These are phyloP conservation scores for Colletotrichum tamarilloi DNA, from an alignment of 2,329 filamentous ascomycete species.

Conservation along the genomic window DNA sequence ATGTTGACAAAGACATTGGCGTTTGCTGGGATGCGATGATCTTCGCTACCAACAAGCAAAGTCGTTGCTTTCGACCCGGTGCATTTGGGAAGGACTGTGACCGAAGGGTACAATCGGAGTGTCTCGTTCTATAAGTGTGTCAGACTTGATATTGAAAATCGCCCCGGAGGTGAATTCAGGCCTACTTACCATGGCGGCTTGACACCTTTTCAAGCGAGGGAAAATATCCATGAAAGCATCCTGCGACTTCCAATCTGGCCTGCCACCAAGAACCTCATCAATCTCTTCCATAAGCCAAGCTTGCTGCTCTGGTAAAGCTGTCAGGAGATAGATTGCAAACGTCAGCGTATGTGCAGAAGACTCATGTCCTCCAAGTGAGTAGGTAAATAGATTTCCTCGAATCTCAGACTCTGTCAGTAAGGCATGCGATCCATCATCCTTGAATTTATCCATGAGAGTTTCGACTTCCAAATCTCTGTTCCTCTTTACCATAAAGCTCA, in stretches of 20 bases:
- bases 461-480: not conserved
- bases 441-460: not conserved
- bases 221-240: not conserved
- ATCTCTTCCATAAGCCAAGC: not conserved
- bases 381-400: constrained; percentile 1
- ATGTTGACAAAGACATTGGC: not conserved
- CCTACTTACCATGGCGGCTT: not conserved
- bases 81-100: not conserved
- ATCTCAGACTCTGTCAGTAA: not conserved
- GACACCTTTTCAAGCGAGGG: not conserved
- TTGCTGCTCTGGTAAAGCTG: not conserved
- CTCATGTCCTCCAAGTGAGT: not conserved
- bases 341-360: not conserved
- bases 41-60: not conserved
- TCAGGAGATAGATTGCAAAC: not conserved
- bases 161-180: too few species aligned
- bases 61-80: not conserved
- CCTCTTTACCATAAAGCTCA: not conserved
- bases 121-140: not conserved
- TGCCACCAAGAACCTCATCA: not conserved
- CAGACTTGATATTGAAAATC: not conserved
- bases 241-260: not conserved
- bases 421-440: not conserved
- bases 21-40: not conserved
- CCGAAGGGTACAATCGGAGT: not conserved